Evolutionary conservation across 129 eudicot species (phyloP), one percentile per base, ranked within the genome.

Genomic region (Pulicaria dysenterica): DNA sequence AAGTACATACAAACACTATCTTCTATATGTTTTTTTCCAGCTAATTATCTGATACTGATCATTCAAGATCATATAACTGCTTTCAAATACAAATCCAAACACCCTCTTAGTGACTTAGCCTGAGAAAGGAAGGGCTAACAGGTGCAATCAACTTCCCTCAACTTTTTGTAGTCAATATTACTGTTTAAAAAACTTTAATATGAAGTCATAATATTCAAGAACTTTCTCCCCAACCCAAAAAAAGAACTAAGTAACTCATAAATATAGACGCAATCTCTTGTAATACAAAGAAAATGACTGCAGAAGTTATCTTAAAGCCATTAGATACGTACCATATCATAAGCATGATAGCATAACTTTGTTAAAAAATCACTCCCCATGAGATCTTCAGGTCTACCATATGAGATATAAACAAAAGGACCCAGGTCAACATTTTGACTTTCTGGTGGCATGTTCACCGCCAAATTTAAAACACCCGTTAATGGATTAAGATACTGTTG

Each of bases 311-410:
- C 13, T 11, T 34, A 5, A 19, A 75, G 39, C 31, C 10, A 58
- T 60, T 62, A 50, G 59, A 69, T 43, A 74, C 76, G 45, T 83
- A 90, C 98, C 93, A 76, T 82, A 90, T 94, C 98, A 84, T 78
- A 85, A 15, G 95, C 84, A 51, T 88, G 88, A 77, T 82, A 90
- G 51, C 80, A 77, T 16, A 94, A 77, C 66, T 74, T 90, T 7
- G 92, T 85, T 73, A 90, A 72, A 77, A 88, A 94, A 66, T 88
- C 89, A 58, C 87, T 77, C 58, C 82, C 83, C 80, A 80, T 63
- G 62, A 94, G 77, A 67, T 90, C 97, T 55, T 94, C 98, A n/a
- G 86, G 77, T 77, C 88, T 81, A 56, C 97, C 96, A 70, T 79
- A 94, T 24, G 96, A 86, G 58, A 94, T 80, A 77, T 81, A 75